A percentile compares a stretch with the other conserved stretches of the same genome.
Conservation (phyloP, 179 eudicot species). For the Monotropa hypopitys region DNA sequence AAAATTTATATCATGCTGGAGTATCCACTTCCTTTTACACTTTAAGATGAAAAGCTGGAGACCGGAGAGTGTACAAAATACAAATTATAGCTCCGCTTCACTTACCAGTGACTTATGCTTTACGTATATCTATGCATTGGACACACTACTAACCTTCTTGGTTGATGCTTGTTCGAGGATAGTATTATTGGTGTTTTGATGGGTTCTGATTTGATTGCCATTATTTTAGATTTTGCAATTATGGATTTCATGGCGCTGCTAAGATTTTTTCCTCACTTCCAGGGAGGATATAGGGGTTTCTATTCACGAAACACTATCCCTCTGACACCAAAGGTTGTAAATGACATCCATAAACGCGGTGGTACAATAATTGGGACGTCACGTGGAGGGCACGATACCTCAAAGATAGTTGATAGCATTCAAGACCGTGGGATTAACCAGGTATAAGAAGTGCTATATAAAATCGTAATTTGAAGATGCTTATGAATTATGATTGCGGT, state of each 20-base stretch:
- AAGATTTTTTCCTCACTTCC: not conserved
- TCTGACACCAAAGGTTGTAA: slow-evolving; percentile 64
- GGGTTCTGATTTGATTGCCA: not conserved
- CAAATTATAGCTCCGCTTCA: not conserved
- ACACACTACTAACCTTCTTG: not conserved
- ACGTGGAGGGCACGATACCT: slow-evolving; percentile 83
- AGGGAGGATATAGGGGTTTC: slow-evolving; percentile 94
- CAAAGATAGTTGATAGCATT: slow-evolving; percentile 90
- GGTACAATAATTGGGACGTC: slow-evolving; percentile 90
- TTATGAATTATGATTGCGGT: not conserved
- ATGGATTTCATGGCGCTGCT: not conserved
- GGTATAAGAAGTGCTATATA: slow-evolving; percentile 21
- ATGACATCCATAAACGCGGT: slow-evolving; percentile 87
- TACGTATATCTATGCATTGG: not conserved
- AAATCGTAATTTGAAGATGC: not conserved
- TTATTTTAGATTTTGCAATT: not conserved
- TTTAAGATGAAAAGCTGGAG: not conserved
- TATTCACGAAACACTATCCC: slow-evolving; percentile 59
- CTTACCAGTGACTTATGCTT: not conserved
- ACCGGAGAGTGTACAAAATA: not conserved
- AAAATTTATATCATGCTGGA: not conserved
- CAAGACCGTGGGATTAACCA: slow-evolving; percentile 93
- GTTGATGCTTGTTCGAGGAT: not conserved
- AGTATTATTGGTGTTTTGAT: not conserved
- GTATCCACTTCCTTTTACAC: not conserved